These are phyloP conservation scores for Rutstroemia sp. DNA, from an alignment of 2,329 filamentous ascomycete genomes.

Conservation along the genomic window DNA sequence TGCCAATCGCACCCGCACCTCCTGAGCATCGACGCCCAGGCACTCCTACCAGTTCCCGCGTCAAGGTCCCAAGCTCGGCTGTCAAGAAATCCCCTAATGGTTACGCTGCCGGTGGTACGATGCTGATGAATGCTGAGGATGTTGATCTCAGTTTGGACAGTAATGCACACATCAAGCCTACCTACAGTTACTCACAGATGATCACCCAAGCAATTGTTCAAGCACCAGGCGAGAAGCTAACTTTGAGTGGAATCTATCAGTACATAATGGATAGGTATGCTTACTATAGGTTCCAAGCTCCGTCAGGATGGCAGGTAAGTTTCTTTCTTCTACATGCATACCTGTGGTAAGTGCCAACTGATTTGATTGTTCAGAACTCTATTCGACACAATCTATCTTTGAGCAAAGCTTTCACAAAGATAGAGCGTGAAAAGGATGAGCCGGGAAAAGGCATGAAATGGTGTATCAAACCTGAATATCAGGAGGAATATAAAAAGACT, in stretches of 20 bases:
- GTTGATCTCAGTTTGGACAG: slow-evolving; percentile 76
- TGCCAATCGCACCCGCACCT: slow-evolving; percentile 52
- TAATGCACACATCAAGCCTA: slow-evolving; percentile 87
- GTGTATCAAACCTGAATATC: slow-evolving; percentile 79
- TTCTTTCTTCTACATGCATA: background rate
- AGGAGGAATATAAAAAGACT: slow-evolving; percentile 71
- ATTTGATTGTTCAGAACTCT: slow-evolving; percentile 57
- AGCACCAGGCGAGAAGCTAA: slow-evolving; percentile 79
- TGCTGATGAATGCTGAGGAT: slow-evolving; percentile 42
- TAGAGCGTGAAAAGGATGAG: slow-evolving; percentile 85
- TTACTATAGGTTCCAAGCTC: slow-evolving; percentile 74
- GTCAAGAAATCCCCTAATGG: slow-evolving; percentile 22
- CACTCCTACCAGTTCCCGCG: slow-evolving; percentile 38
- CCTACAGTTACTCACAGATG: slow-evolving; percentile 93
- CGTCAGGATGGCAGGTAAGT: slow-evolving; percentile 82
- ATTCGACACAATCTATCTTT: slow-evolving; percentile 94
- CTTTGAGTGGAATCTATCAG: slow-evolving; percentile 85
- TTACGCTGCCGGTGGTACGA: slow-evolving; percentile 30
- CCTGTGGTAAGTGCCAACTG: background rate
- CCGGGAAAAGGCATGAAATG: slow-evolving; percentile 99
- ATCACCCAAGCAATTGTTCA: slow-evolving; percentile 94
- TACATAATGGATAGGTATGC: slow-evolving; percentile 89
- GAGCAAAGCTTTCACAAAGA: slow-evolving; percentile 91
- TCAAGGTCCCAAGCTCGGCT: slow-evolving; percentile 18
- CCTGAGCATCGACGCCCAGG: slow-evolving; percentile 52